phyloP scores from a whole-genome alignment of 2,329 filamentous ascomycete species.

The Phialophora verrucosa region DNA sequence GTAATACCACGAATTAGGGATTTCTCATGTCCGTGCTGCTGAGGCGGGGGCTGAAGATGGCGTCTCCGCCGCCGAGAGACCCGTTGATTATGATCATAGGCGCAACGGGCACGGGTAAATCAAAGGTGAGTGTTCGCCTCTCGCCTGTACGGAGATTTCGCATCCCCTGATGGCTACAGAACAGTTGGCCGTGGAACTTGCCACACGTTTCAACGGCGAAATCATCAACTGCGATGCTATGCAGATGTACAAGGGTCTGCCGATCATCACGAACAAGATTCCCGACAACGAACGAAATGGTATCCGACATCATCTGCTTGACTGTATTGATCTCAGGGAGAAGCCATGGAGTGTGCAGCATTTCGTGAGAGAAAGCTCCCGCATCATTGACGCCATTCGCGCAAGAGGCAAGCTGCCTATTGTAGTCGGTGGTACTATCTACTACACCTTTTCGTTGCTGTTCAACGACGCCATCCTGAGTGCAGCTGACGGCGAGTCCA shows the following conservation, averaged over 20 bases:
- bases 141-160: background rate
- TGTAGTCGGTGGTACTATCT: constrained; percentile 91
- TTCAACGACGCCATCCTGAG: constrained; percentile 73
- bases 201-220: constrained; percentile 82
- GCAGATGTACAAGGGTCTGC: constrained; percentile 92
- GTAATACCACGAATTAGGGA: background rate
- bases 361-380: constrained; percentile 73
- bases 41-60: constrained; percentile 26
- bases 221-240: constrained; percentile 97
- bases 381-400: constrained; percentile 77
- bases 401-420: constrained; percentile 81
- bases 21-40: constrained; percentile 23
- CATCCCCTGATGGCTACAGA: constrained; percentile 41
- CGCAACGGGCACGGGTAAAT: constrained; percentile 92
- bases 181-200: constrained; percentile 88
- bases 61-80: constrained; percentile 41
- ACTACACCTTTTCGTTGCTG: constrained; percentile 88
- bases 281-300: constrained; percentile 73
- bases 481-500: constrained; percentile 37
- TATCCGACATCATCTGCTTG: constrained; percentile 86
- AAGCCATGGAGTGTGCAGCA: constrained; percentile 81
- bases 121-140: constrained; percentile 66
- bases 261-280: constrained; percentile 96
- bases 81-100: constrained; percentile 83
- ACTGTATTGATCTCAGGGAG: constrained; percentile 74